Base-by-base conservation (phyloP, 805 yeast genomes). In the Kuraishia cidri region DNA sequence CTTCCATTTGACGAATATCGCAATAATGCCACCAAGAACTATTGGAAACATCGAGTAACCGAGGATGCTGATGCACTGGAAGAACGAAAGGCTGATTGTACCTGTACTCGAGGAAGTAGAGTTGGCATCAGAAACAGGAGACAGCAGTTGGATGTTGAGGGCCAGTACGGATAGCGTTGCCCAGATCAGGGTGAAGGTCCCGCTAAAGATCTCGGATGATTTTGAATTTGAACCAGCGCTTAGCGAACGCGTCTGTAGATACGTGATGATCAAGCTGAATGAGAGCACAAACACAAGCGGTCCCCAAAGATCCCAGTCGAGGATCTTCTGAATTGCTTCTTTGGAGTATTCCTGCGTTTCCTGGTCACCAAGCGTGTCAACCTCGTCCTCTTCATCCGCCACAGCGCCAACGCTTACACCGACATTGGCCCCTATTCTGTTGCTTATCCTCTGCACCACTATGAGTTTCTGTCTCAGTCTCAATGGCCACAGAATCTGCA, bases 251-350 rank as follows among this genome's bases (percentile, higher is more conserved):
- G 47, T 47, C 39, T 58, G 63, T 9, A 71, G 46, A 35, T 65
- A 54, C 3, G 77, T 75, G 35, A 72, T 54, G 14, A 67, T 48
- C 29, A 71, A 64, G 14, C 73, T 58, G 40, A 66, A 72, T 9
- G 56, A 49, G 30, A 73, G 55, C 10, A 71, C 66, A 35, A 73
- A 68, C 14, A 72, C 60, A 28, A 73, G 48, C 2, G 79, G 79
- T 1, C 79, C 79, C 79, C 79, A 73, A 31, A 73, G 51, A 48
- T 73, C 79, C 79, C 79, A 73, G 34, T 72, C 79, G 33, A 72
- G 40, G 9, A 61, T 62, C 33, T 55, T 53, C 13, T 46, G 45
- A 18, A 57, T 48, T 3, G 60, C 39, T 12, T 55, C 61, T 24
- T 46, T 40, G 2, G 63, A 54, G 15, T 55, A 58, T 22, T 57